Evolutionary conservation across 495 filamentous ascomycete genomes (phyloP).

Genomic region (Penicillium paxilli): DNA sequence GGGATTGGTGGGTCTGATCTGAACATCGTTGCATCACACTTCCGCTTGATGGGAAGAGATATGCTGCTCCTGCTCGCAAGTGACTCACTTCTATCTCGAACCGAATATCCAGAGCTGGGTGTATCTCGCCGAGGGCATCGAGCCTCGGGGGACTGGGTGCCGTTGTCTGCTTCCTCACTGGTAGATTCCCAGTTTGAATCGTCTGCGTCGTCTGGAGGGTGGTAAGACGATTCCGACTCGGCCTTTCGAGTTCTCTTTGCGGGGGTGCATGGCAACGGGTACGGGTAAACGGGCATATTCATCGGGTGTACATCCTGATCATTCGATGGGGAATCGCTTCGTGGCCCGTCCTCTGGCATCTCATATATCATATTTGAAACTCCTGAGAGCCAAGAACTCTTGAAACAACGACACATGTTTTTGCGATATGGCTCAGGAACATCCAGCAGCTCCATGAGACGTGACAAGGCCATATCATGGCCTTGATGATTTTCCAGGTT

Average conservation of each 20-base stretch:
- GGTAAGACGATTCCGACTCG: not conserved
- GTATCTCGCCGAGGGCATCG: constrained; percentile 3
- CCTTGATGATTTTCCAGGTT: not conserved
- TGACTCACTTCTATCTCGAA: not conserved
- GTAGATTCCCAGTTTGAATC: not conserved
- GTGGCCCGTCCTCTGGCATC: not conserved
- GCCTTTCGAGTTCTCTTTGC: not conserved
- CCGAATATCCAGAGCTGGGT: not conserved
- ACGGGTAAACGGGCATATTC: not conserved
- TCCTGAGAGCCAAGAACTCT: not conserved
- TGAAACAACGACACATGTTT: not conserved
- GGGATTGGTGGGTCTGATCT: not conserved
- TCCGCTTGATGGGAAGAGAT: not conserved
- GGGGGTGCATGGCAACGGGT: not conserved
- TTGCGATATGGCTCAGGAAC: not conserved
- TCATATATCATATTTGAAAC: no score
- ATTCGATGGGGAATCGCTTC: not conserved
- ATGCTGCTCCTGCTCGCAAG: not conserved
- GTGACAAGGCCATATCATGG: not conserved
- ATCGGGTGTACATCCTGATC: not conserved
- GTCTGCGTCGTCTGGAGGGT: not conserved
- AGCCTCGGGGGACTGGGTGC: not conserved
- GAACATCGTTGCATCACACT: not conserved
- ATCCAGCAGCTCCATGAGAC: not conserved
- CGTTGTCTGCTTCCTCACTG: not conserved